phyloP scores from a whole-genome alignment of 2,329 filamentous ascomycete genomes.

The Penicillium verrucosum region DNA sequence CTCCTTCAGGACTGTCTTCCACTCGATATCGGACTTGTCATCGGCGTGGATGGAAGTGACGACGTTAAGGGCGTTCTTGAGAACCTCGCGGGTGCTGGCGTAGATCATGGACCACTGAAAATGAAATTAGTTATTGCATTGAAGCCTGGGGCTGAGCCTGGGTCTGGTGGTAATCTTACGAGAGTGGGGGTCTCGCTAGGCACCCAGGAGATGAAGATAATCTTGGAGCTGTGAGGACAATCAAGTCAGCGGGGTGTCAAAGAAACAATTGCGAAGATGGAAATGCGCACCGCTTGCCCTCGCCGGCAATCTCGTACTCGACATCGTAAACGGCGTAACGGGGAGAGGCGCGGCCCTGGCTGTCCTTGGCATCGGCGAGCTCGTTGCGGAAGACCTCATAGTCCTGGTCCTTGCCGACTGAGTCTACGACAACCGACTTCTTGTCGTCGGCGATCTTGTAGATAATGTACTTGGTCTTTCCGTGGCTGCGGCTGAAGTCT shows the following conservation, averaged over 20 bases:
- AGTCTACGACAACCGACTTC: conserved; percentile 50
- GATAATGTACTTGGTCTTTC: conserved; percentile 50
- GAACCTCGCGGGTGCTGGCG: conserved; percentile 47
- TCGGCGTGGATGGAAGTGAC: conserved; percentile 42
- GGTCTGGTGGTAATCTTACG: conserved; percentile 29
- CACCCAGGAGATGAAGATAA: conserved; percentile 51
- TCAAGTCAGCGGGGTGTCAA: conserved; percentile 15
- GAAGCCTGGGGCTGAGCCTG: background rate
- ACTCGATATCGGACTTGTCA: conserved; percentile 43
- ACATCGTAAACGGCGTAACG: conserved; percentile 52
- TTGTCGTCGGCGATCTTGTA: conserved; percentile 52
- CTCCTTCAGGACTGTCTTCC: conserved; percentile 39
- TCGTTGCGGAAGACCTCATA: conserved; percentile 50
- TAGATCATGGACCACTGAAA: conserved; percentile 50
- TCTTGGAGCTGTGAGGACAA: conserved; percentile 44
- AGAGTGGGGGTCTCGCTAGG: conserved; percentile 40
- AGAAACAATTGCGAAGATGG: background rate
- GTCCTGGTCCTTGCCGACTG: conserved; percentile 43
- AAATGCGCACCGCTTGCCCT: conserved; percentile 46
- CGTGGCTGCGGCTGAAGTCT: conserved; percentile 46
- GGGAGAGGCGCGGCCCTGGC: conserved; percentile 44
- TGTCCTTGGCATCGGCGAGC: conserved; percentile 43
- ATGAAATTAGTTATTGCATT: conserved; percentile 15
- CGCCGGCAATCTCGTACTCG: conserved; percentile 48
- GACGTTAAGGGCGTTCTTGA: conserved; percentile 50